Conservation (phyloP, 441 rosid species). For the Omphalea diandra region DNA sequence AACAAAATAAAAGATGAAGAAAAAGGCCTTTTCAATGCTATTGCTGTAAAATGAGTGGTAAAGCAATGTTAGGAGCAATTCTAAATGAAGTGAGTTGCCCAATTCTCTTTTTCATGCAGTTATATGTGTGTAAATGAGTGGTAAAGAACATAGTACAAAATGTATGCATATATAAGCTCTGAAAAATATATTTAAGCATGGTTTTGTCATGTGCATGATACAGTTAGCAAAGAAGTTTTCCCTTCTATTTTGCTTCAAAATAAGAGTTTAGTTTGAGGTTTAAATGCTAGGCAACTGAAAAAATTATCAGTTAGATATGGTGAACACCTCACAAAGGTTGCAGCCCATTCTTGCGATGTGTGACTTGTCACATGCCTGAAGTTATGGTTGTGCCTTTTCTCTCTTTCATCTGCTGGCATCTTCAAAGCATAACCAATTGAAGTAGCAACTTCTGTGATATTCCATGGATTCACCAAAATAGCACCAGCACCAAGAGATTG, state of each 20-base stretch:
- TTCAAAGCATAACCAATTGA: conserved; percentile 68
- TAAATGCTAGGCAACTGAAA: background rate
- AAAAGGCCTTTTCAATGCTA: background rate
- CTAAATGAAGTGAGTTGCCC: background rate
- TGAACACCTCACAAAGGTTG: conserved; percentile 67
- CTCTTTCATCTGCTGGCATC: conserved; percentile 72
- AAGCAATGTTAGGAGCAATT: no score
- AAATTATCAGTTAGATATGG: conserved; percentile 11
- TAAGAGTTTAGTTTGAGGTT: background rate
- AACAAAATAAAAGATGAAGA: background rate
- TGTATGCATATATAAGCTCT: background rate
- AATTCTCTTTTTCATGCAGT: background rate
- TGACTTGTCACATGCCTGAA: conserved; percentile 64
- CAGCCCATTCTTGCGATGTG: conserved; percentile 86
- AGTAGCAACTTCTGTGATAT: conserved; percentile 68
- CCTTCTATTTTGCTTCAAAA: background rate
- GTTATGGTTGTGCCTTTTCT: conserved; percentile 68
- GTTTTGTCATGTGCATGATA: background rate
- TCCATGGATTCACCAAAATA: conserved; percentile 73
- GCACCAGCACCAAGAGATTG: conserved; percentile 89
- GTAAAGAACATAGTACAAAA: background rate
- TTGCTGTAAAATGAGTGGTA: no score
- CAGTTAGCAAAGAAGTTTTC: background rate
- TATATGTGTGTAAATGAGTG: background rate
- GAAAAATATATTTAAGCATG: background rate